phyloP scores from a whole-genome alignment of 306 rosid species.

The Begonia masoniana region DNA sequence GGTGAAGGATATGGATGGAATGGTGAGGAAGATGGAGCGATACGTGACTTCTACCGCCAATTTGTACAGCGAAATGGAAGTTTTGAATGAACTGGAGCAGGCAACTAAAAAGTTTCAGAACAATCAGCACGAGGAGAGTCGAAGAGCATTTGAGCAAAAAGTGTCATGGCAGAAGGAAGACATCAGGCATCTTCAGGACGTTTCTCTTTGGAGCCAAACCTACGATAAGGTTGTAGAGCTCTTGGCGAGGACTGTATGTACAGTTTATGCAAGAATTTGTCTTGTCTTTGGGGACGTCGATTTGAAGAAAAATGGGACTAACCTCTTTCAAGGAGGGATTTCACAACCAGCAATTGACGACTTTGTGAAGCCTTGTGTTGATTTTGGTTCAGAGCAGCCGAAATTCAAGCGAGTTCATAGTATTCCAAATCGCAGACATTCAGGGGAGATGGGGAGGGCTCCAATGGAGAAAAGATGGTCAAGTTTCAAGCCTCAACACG shows the following conservation, averaged over 20 bases:
- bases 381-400: constrained; percentile 19
- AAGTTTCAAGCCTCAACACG: constrained; percentile 26
- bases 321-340: constrained; percentile 18
- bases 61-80: constrained; percentile 76
- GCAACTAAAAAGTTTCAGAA: constrained; percentile 69
- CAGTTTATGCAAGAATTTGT: constrained; percentile 60
- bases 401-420: constrained; percentile 29
- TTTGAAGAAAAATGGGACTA: constrained; percentile 17
- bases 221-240: constrained; percentile 88
- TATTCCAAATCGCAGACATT: constrained; percentile 23
- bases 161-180: constrained; percentile 79
- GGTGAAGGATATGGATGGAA: constrained; percentile 93
- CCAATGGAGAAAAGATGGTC: constrained; percentile 23
- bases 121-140: constrained; percentile 71
- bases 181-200: constrained; percentile 67
- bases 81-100: constrained; percentile 76
- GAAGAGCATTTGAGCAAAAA: constrained; percentile 70
- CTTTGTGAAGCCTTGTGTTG: constrained; percentile 3
- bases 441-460: constrained; percentile 20
- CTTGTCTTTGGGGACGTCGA: constrained; percentile 45
- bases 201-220: constrained; percentile 82
- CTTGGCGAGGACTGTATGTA: constrained; percentile 87
- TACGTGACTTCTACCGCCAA: constrained; percentile 64
- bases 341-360: constrained; percentile 27
- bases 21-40: constrained; percentile 93